These are phyloP conservation scores for Nigrospora sphaerica DNA, from an alignment of 2,329 filamentous ascomycete genomes.

Conservation along the genomic window DNA sequence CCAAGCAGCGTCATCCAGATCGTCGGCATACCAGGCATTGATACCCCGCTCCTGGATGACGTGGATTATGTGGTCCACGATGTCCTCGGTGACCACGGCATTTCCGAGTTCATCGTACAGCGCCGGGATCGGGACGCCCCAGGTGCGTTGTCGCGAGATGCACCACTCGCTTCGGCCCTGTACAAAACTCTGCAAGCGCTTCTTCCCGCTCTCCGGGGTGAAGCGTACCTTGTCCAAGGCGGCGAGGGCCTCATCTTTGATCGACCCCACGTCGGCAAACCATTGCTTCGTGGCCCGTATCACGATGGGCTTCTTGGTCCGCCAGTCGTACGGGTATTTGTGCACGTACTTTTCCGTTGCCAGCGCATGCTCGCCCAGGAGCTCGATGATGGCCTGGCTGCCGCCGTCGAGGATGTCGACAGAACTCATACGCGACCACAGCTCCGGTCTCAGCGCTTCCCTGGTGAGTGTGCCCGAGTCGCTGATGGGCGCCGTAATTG, in stretches of 20 bases:
- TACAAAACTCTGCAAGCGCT: conserved; percentile 77
- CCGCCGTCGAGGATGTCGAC: conserved; percentile 69
- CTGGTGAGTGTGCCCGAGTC: conserved; percentile 74
- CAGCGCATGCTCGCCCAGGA: conserved; percentile 60
- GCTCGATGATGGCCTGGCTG: conserved; percentile 58
- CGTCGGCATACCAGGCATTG: conserved; percentile 93
- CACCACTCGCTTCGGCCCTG: conserved; percentile 92
- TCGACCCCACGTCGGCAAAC: conserved; percentile 86
- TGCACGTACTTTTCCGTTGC: conserved; percentile 67
- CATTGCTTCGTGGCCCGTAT: conserved; percentile 91
- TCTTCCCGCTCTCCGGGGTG: conserved; percentile 66
- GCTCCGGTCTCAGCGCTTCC: conserved; percentile 49
- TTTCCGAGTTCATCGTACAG: conserved; percentile 69
- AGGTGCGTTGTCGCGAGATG: conserved; percentile 89
- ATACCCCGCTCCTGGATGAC: conserved; percentile 71
- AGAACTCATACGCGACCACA: no score
- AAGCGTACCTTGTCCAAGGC: conserved; percentile 70
- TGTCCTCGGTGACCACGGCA: conserved; percentile 71
- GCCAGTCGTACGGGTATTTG: conserved; percentile 98
- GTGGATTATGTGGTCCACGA: conserved; percentile 76
- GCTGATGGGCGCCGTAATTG: conserved; percentile 75
- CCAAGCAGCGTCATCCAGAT: conserved; percentile 69
- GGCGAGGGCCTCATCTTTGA: conserved; percentile 66
- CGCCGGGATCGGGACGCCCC: conserved; percentile 94
- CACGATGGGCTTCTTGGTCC: conserved; percentile 88